phyloP scores from a whole-genome alignment of 2,329 filamentous ascomycete genomes.

The Plectosphaerella plurivora region DNA sequence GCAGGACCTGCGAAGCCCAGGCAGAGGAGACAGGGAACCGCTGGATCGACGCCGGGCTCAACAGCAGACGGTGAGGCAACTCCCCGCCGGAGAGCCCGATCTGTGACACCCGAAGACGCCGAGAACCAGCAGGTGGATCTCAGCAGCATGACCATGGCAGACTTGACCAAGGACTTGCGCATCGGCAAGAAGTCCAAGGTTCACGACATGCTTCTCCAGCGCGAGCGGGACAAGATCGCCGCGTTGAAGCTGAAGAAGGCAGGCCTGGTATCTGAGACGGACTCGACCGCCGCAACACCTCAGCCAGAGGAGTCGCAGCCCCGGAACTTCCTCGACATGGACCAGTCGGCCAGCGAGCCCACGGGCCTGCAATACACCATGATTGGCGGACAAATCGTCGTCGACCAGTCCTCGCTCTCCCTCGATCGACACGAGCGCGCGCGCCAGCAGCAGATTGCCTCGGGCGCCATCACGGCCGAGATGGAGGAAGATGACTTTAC shows the following conservation, averaged over 20 bases:
- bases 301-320: conserved; percentile 13
- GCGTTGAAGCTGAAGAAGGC: conserved; percentile 25
- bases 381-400: conserved; percentile 67
- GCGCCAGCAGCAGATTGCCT: conserved; percentile 35
- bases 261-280: conserved; percentile 5
- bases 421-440: conserved; percentile 66
- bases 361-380: conserved; percentile 55
- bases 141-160: conserved; percentile 64
- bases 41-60: neutral
- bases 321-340: conserved; percentile 14
- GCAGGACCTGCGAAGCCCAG: neutral
- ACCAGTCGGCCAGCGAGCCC: conserved; percentile 11
- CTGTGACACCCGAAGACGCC: conserved; percentile 58
- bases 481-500: conserved; percentile 79
- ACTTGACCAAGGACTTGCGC: conserved; percentile 64
- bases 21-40: conserved; percentile 7
- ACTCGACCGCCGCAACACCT: conserved; percentile 9
- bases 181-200: conserved; percentile 73
- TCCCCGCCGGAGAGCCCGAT: conserved; percentile 32
- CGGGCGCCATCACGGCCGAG: conserved; percentile 51
- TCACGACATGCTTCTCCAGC: conserved; percentile 66
- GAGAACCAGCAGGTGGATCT: conserved; percentile 61
- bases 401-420: conserved; percentile 63
- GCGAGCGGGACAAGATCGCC: conserved; percentile 49
- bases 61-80: neutral